A percentile compares a stretch with the other conserved stretches of the same genome.
phyloP scores from a whole-genome alignment of 2,329 filamentous ascomycete genomes.

The Xylaria sp. region DNA sequence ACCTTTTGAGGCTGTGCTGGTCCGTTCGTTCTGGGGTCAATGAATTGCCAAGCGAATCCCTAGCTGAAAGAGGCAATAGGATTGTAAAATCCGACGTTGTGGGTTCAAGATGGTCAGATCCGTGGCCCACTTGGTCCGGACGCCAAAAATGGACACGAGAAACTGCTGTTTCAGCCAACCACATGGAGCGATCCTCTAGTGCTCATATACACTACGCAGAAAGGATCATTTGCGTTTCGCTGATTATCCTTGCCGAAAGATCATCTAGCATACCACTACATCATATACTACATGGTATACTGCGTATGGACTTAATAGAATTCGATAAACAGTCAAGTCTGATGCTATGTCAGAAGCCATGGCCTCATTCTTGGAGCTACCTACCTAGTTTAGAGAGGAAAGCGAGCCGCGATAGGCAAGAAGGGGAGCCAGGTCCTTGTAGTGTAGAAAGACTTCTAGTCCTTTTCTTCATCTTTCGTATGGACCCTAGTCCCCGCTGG shows the following conservation, averaged over 20 bases:
- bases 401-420: conserved; percentile 16
- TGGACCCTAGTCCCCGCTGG: background rate
- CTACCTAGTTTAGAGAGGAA: conserved; percentile 18
- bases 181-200: conserved; percentile 40
- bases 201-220: too few relatives aligned
- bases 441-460: background rate
- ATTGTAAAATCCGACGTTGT: conserved; percentile 26
- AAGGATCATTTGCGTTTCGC: conserved; percentile 42
- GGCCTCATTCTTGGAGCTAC: conserved; percentile 5
- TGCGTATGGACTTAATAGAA: background rate
- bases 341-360: conserved; percentile 4
- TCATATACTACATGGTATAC: conserved; percentile 17
- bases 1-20: conserved; percentile 27
- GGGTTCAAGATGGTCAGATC: conserved; percentile 34
- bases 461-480: conserved; percentile 1
- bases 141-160: conserved; percentile 58
- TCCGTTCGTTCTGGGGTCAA: conserved; percentile 10
- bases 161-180: conserved; percentile 56
- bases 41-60: conserved; percentile 21
- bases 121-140: conserved; percentile 42
- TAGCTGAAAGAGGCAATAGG: conserved; percentile 31
- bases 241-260: conserved; percentile 37
- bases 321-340: conserved; percentile 12
- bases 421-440: background rate
- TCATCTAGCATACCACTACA: conserved; percentile 17